Percentiles rank a stretch among this genome's conserved stretches.
Conservation (phyloP, 306 rosid species). For the Elaeagnus macrophylla region DNA sequence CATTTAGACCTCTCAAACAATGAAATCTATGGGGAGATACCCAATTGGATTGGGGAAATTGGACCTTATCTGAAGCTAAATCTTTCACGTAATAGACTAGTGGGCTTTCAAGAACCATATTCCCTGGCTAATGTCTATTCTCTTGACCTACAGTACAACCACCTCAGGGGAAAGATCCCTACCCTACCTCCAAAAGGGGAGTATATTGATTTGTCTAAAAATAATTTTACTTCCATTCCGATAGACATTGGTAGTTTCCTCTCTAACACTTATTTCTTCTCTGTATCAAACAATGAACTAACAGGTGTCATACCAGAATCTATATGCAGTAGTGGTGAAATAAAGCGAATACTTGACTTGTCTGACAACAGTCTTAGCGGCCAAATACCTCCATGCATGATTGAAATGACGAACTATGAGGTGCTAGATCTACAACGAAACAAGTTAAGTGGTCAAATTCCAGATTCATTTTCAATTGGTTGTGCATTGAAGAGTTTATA, state of each 20-base stretch:
- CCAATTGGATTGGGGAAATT: conserved; percentile 22
- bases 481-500: conserved; percentile 14
- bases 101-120: background rate
- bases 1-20: conserved; percentile 23
- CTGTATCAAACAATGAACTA: conserved; percentile 8
- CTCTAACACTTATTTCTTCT: background rate
- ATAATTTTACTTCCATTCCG: conserved; percentile 24
- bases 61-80: background rate
- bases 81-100: conserved; percentile 11
- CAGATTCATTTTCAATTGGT: conserved; percentile 5
- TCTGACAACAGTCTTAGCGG: conserved; percentile 21
- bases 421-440: conserved; percentile 19
- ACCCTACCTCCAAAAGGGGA: rapidly evolving
- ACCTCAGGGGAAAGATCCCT: conserved; percentile 25
- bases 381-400: conserved; percentile 8
- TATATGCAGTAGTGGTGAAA: conserved; percentile 4
- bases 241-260: conserved; percentile 1
- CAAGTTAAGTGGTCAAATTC: conserved; percentile 8
- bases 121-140: rapidly evolving
- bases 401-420: background rate
- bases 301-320: background rate
- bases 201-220: conserved; percentile 34
- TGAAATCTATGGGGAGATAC: conserved; percentile 11
- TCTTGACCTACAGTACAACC: conserved; percentile 39
- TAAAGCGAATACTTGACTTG: conserved; percentile 6